Base-by-base conservation (phyloP, 1,284 basidiomycete genomes). In the Tylopilus sp. region DNA sequence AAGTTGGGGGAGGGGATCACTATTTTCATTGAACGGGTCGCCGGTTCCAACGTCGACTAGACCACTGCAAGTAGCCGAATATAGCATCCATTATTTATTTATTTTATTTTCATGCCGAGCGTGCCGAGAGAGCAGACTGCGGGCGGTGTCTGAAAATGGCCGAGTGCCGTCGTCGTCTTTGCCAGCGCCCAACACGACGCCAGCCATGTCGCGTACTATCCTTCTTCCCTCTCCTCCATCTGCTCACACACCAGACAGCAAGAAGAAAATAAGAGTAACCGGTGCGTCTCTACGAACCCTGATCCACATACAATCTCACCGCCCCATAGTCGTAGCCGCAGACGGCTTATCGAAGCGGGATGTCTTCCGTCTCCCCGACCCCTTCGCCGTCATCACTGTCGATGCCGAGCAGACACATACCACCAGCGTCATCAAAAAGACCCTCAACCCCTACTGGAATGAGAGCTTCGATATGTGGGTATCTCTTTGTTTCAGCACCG, bases 361-460 rank as follows among this genome's bases (percentile, higher is more conserved):
- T 74, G 87, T 94, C 53, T 93, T 94, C 64, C 81, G 91, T 47
- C 82, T 95, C 9, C 93, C 93, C 1, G 92, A 94, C 66, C 93
- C 94, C 15, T 96, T 96, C 65, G 92, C 93, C 11, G 91, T 96
- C 60, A 87, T 95, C 64, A 94, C 91, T 20, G 92, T 95, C 35
- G 93, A 96, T 62, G 91, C 90, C 29, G 91, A 94, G 68, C 91
- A 95, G 71, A 94, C 92, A 1, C 88, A 92, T 61, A 94, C 93
- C 0, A 94, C 93, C 6, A 88, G 83, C 49, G 90, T 90, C 38
- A 92, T 94, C 67, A 93, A 90, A 73, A 87, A 85, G 72, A 92
- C 91, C 1, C 70, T 94, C 43, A 94, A 93, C 72, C 91, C 91
- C 2, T 94, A 94, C 68, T 94, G 91, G 91, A 94, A 93, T 66